Evolutionary conservation across 108 stramenopile genomes (phyloP).

Genomic region (Discostella pseudostelligera): DNA sequence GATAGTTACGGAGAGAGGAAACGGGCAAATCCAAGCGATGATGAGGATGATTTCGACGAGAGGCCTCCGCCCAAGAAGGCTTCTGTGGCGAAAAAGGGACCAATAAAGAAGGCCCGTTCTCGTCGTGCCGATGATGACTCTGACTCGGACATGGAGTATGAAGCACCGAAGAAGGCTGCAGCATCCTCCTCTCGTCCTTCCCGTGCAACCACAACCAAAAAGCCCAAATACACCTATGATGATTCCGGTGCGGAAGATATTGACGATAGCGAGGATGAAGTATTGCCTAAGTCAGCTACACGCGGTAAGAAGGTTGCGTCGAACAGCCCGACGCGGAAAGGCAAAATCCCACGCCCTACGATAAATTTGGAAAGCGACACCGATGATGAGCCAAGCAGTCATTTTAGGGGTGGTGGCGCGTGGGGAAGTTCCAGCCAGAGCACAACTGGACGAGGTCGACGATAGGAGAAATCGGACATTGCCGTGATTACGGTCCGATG

Average conservation of each 20-base stretch:
- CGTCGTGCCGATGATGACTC: constrained; percentile 25
- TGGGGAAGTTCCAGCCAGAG: constrained; percentile 41
- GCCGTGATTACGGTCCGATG: too few relatives aligned
- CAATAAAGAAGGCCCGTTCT: constrained; percentile 12
- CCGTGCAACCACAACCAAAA: constrained; percentile 30
- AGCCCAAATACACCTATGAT: constrained; percentile 38
- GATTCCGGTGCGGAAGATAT: constrained; percentile 15
- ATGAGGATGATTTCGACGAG: constrained; percentile 26
- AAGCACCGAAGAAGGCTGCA: constrained; percentile 13
- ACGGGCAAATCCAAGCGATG: constrained; percentile 5
- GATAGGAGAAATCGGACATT: constrained; percentile 4
- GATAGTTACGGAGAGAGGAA: constrained; percentile 15
- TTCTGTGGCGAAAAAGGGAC: constrained; percentile 12
- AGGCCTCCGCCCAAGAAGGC: constrained; percentile 31
- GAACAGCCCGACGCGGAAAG: constrained; percentile 1
- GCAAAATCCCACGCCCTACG: not conserved
- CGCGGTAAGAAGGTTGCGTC: constrained; percentile 7
- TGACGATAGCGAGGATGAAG: constrained; percentile 21
- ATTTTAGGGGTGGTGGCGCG: constrained; percentile 14
- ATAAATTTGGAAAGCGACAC: constrained; percentile 29
- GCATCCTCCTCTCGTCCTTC: constrained; percentile 17
- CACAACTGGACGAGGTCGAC: constrained; percentile 17
- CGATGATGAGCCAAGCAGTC: constrained; percentile 16
- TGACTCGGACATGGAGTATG: constrained; percentile 25
- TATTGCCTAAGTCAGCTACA: not conserved